A percentile compares a stretch with the other conserved stretches of the same genome.
Evolutionary conservation across 2,329 filamentous ascomycete species (phyloP).

Genomic region (Emmonsia crescens): DNA sequence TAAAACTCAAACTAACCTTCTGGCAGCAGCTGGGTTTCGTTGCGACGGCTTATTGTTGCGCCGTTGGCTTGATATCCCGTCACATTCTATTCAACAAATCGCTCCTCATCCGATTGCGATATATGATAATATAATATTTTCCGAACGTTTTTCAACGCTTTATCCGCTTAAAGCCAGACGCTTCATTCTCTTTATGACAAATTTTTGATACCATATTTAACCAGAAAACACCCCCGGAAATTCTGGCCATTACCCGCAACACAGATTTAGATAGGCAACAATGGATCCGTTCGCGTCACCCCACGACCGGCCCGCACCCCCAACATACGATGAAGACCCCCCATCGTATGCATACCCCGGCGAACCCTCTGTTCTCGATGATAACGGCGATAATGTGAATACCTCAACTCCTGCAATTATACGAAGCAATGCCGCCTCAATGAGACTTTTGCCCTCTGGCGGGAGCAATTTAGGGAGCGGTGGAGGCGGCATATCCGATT

Average conservation of each 20-base stretch:
- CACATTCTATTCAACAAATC: not conserved
- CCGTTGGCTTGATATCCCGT: not conserved
- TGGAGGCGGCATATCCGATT: slow-evolving; percentile 4
- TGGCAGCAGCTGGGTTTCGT: not conserved
- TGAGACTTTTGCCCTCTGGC: slow-evolving; percentile 35
- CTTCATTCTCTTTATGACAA: not conserved
- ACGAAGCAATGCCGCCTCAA: slow-evolving; percentile 27
- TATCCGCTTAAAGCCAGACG: not conserved
- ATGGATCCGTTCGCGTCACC: slow-evolving; percentile 15
- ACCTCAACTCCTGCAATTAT: slow-evolving; percentile 9
- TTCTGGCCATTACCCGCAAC: not conserved
- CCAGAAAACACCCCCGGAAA: not conserved
- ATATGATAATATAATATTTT: not conserved
- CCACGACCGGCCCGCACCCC: slow-evolving; percentile 18
- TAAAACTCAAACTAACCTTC: not conserved
- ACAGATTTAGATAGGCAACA: not conserved
- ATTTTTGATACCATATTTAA: not conserved
- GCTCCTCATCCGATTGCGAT: not conserved
- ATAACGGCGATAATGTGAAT: slow-evolving; percentile 21
- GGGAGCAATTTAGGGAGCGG: not conserved
- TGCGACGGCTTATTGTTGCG: not conserved
- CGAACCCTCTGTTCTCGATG: slow-evolving; percentile 21
- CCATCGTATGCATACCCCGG: slow-evolving; percentile 31
- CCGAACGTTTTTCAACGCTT: not conserved
- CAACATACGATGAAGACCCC: slow-evolving; percentile 33